phyloP scores from a whole-genome alignment of 2,329 filamentous ascomycete species.

The Alternaria sp. region DNA sequence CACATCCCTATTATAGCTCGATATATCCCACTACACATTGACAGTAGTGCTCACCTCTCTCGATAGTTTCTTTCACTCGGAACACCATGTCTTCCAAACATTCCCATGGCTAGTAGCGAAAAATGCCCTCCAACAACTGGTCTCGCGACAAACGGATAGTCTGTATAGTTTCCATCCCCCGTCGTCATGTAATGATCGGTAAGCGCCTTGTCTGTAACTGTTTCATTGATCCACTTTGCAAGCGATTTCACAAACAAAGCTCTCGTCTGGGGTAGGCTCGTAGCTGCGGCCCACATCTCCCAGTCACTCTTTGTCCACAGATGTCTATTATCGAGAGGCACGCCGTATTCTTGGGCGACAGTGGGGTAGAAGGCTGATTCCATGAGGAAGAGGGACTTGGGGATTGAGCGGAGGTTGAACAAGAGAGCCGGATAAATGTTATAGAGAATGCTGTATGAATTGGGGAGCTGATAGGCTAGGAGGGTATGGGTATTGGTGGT shows the following conservation, averaged over 20 bases:
- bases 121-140: neutral
- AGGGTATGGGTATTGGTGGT: neutral
- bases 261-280: neutral
- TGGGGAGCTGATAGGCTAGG: neutral
- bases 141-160: conserved; percentile 1
- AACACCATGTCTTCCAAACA: neutral
- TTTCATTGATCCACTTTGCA: neutral
- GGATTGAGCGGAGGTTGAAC: neutral
- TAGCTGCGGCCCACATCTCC: conserved; percentile 1
- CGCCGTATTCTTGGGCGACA: neutral
- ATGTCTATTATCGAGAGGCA: neutral
- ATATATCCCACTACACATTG: neutral
- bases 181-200: neutral
- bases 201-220: neutral
- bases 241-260: neutral
- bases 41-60: too few species aligned
- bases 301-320: neutral
- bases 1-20: neutral
- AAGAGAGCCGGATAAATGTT: neutral
- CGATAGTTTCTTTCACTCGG: neutral
- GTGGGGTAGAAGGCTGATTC: neutral
- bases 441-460: neutral
- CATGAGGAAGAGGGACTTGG: neutral
- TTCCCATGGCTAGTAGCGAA: neutral
- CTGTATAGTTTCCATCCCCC: neutral